Conservation (phyloP, 768 basidiomycete species). For the Hysterangium stoloniferum region DNA sequence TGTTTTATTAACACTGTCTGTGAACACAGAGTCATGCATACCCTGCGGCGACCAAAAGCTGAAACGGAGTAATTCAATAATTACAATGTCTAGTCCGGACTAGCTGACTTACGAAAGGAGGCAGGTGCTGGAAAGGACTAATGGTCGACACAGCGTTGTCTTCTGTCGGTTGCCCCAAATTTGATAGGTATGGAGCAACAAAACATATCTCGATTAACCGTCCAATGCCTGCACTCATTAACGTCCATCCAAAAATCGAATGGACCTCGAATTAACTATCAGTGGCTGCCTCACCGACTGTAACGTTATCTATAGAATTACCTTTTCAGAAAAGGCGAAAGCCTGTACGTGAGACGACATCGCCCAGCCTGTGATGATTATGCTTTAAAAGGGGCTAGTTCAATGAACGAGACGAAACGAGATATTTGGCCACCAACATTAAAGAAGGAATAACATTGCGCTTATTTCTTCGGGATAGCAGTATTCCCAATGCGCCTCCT, state of each 20-base stretch:
- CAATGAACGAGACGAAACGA: background rate
- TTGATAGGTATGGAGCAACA: conserved; percentile 36
- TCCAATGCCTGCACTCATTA: conserved; percentile 75
- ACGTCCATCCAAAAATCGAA: conserved; percentile 71
- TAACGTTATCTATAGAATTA: conserved; percentile 21
- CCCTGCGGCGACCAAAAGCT: conserved; percentile 73
- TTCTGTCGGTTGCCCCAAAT: conserved; percentile 19
- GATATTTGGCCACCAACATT: conserved; percentile 43
- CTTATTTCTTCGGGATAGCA: conserved; percentile 73
- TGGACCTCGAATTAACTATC: conserved; percentile 80
- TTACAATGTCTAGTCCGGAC: background rate
- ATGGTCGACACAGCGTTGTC: conserved; percentile 27
- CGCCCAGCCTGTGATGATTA: conserved; percentile 87
- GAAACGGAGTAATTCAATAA: background rate
- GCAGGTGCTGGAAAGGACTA: conserved; percentile 74
- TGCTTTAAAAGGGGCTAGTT: conserved; percentile 20
- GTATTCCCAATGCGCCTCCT: conserved; percentile 84
- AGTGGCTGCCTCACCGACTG: conserved; percentile 1
- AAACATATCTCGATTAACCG: conserved; percentile 84
- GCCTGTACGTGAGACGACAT: conserved; percentile 88
- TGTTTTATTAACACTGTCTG: background rate
- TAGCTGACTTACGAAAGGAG: conserved; percentile 67
- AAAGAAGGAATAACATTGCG: conserved; percentile 75
- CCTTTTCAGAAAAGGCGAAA: conserved; percentile 77
- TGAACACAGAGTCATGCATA: conserved; percentile 24